Conservation (phyloP, 257 asterid genomes). For the Prunella vulgaris region DNA sequence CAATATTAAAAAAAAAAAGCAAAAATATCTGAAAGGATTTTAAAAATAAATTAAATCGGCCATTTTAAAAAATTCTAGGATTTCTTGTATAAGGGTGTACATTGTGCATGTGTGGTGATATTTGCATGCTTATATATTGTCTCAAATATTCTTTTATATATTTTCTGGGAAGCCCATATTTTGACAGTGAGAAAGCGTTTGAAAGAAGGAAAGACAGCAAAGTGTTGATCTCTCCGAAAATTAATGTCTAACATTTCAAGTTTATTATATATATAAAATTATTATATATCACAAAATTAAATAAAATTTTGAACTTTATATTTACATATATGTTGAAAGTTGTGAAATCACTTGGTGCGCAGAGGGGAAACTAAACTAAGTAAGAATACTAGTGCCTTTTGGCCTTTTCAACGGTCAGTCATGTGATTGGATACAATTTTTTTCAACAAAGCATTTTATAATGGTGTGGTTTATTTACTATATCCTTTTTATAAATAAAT, state of each 20-base stretch:
- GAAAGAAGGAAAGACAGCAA: conserved; percentile 29
- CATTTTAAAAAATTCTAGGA: too few relatives aligned
- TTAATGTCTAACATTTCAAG: neutral
- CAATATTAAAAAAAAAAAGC: too few relatives aligned
- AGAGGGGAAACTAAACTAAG: neutral
- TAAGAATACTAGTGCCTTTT: neutral
- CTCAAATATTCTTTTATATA: neutral
- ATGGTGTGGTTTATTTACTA: neutral
- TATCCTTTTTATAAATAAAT: neutral
- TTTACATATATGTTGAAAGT: conserved; percentile 11
- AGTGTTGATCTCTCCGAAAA: conserved; percentile 14
- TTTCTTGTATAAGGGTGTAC: neutral
- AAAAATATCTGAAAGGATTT: too few relatives aligned
- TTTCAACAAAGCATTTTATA: neutral
- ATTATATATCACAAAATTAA: neutral
- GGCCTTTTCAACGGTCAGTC: neutral
- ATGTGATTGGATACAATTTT: neutral
- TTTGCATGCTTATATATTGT: conserved; percentile 14
- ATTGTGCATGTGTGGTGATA: neutral
- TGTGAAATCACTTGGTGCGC: neutral
- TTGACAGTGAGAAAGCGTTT: conserved; percentile 25
- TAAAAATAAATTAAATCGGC: too few relatives aligned
- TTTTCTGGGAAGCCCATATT: conserved; percentile 15
- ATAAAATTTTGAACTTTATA: neutral
- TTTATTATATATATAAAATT: neutral